Evolutionary conservation across 1,139 yeast species (phyloP).

Genomic region (Zygotorulaspora mrakii): DNA sequence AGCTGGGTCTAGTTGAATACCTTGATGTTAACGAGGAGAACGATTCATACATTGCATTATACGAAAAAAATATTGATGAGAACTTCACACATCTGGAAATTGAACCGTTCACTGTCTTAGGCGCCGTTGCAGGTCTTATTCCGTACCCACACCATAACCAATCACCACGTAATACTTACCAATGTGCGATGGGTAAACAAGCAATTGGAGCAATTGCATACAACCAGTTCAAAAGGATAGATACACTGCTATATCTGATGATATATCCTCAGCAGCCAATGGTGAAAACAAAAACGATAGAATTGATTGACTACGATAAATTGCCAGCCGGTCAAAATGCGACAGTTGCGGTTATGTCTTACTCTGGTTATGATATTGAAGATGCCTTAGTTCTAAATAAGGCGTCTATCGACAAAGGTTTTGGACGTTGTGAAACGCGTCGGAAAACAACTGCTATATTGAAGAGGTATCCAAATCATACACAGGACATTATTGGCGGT

Average conservation of each 20-base stretch:
- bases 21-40: slow-evolving; percentile 97
- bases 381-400: slow-evolving; percentile 95
- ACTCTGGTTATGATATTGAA: slow-evolving; percentile 98
- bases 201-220: slow-evolving; percentile 99
- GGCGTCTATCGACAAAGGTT: slow-evolving; percentile 91
- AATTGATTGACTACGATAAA: slow-evolving; percentile 89
- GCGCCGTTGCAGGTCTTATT: slow-evolving; percentile 97
- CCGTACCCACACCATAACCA: slow-evolving; percentile 99
- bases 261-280: slow-evolving; percentile 98
- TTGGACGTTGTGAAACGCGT: slow-evolving; percentile 97
- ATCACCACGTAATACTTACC: slow-evolving; percentile 97
- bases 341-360: slow-evolving; percentile 97
- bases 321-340: slow-evolving; percentile 99
- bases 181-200: slow-evolving; percentile 99
- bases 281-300: slow-evolving; percentile 97
- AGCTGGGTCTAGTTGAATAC: slow-evolving; percentile 86
- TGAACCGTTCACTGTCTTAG: slow-evolving; percentile 92
- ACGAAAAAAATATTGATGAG: slow-evolving; percentile 58
- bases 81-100: slow-evolving; percentile 87
- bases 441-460: slow-evolving; percentile 85
- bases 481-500: slow-evolving; percentile 87
- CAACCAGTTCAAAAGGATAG: slow-evolving; percentile 93
- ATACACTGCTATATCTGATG: slow-evolving; percentile 88
- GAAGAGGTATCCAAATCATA: slow-evolving; percentile 89
- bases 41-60: slow-evolving; percentile 87